Conservation (phyloP, 129 eudicot genomes). For the Rutidosis leptorrhynchoides region DNA sequence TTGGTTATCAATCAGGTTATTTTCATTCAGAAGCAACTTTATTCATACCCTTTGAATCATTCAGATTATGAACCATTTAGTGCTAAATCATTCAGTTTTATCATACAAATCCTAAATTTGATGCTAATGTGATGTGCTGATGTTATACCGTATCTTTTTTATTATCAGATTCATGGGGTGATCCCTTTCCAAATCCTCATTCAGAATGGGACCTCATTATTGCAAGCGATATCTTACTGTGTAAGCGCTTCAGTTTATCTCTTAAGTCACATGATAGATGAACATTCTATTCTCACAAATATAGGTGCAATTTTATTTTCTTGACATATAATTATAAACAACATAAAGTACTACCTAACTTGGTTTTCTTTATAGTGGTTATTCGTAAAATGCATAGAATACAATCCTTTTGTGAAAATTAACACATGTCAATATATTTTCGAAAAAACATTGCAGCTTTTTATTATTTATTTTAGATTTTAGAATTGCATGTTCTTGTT, state of each 20-base stretch:
- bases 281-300: too few relatives aligned
- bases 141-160: neutral
- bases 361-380: too few relatives aligned
- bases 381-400: neutral
- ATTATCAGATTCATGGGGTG: constrained; percentile 94
- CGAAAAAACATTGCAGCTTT: neutral
- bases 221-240: constrained; percentile 88
- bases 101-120: too few relatives aligned
- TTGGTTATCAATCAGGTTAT: too few relatives aligned
- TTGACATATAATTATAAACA: too few relatives aligned
- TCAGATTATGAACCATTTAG: too few relatives aligned
- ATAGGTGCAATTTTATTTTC: too few relatives aligned
- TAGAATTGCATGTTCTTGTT: neutral
- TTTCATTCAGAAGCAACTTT: too few relatives aligned
- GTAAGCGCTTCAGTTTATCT: constrained; percentile 43
- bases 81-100: too few relatives aligned
- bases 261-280: neutral
- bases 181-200: constrained; percentile 59
- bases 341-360: too few relatives aligned
- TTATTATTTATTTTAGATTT: neutral
- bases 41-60: too few relatives aligned
- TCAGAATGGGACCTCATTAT: constrained; percentile 89
- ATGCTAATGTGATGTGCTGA: neutral
- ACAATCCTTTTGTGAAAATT: constrained; percentile 2
- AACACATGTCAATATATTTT: neutral